phyloP scores from a whole-genome alignment of 805 yeast genomes.

The Novakomyces olei region DNA sequence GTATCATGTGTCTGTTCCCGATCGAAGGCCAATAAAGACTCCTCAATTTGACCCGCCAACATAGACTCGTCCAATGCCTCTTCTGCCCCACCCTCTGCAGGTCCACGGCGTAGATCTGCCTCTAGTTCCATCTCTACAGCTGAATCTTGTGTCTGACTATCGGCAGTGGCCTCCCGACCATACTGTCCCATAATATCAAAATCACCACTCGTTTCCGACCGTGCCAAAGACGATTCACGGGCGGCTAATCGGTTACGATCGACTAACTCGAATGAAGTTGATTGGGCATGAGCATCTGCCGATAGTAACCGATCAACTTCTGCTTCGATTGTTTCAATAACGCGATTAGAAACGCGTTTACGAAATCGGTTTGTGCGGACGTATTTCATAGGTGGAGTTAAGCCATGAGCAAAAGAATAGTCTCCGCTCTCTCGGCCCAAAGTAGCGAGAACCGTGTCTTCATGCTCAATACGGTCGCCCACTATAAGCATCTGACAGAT shows the following conservation, averaged over 20 bases:
- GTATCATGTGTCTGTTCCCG: conserved; percentile 7
- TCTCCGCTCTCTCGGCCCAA: conserved; percentile 11
- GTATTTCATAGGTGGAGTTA: conserved; percentile 58
- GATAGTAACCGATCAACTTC: conserved; percentile 55
- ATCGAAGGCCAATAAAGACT: conserved; percentile 12
- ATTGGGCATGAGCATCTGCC: conserved; percentile 68
- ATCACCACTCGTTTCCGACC: conserved; percentile 11
- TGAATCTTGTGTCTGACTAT: conserved; percentile 17
- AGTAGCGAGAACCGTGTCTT: conserved; percentile 18
- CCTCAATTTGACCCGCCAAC: conserved; percentile 13
- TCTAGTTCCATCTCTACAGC: conserved; percentile 17
- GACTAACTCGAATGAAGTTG: conserved; percentile 50
- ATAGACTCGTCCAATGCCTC: conserved; percentile 17
- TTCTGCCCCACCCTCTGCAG: not conserved
- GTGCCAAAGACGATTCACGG: conserved; percentile 9
- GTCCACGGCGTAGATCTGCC: conserved; percentile 14
- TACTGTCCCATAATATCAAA: conserved; percentile 15
- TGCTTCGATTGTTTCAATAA: conserved; percentile 56
- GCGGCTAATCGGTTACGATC: conserved; percentile 19
- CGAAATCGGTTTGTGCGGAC: conserved; percentile 50
- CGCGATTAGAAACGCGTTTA: conserved; percentile 42
- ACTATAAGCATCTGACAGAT: conserved; percentile 68
- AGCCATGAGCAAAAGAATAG: conserved; percentile 42
- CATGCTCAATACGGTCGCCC: conserved; percentile 30
- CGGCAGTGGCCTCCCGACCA: conserved; percentile 16